Base-by-base conservation (phyloP, 2,329 filamentous ascomycete species). In the Fusarium sp. region DNA sequence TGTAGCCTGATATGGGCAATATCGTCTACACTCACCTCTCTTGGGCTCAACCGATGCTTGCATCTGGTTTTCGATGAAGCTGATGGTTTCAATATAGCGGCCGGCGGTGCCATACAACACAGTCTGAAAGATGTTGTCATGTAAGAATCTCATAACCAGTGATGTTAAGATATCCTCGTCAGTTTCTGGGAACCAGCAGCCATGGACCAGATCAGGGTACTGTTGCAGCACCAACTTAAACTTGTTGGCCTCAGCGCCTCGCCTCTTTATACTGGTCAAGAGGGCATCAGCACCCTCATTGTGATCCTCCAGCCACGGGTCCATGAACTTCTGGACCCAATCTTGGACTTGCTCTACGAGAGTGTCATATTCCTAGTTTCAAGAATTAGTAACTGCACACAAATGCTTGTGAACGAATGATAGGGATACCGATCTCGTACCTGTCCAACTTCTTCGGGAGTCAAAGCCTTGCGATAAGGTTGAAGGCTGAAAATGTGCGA, bases 401-500 rank as follows among this genome's bases (percentile, higher is more conserved):
- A 17, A 18, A 46, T 26, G 8, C 2, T 2, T 39, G 14, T 33
- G 24, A 4, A 13, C 28, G 18, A 31, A 28, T 14, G 18, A 20
- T 10, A 7, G 36, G n/a, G 20, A 26, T 9, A 51, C 20, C 24
- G 20, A 22, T 43, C 14, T 38, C 75, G 61, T 75, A 81, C 81
- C 42, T 75, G 75, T 20, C 74, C 76, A 34, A 80, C 77, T 46
- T 82, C 80, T 28, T 79, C 74, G 1, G 74, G 72, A 0, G 79
- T 82, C 10, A 82, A 59, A 18, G 81, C 78, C 42, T 78, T 78
- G 17, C 75, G 76, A 56, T 81, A 82, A 8, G 81, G 80, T 54
- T 81, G 80, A 6, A 82, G 75, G 15, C 77, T 80, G 56, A 82
- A 81, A 48, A 82, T 82, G 54, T 82, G 81, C 8, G 78, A 79